Base-by-base conservation (phyloP, 768 basidiomycete species). In the Phanerochaete sordida region DNA sequence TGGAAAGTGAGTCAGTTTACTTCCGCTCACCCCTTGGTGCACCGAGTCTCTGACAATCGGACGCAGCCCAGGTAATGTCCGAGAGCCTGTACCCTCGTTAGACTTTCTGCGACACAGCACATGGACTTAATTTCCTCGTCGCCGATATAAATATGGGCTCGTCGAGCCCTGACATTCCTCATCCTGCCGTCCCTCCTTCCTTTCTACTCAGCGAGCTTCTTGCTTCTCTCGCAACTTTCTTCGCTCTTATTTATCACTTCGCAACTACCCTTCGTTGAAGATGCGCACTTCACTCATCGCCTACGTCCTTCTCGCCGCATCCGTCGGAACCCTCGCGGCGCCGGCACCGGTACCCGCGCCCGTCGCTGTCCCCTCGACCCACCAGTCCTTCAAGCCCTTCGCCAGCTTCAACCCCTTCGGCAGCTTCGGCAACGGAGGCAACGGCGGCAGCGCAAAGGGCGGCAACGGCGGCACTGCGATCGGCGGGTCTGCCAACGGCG, bases 1-100 rank as follows among this genome's bases (percentile, higher is more conserved):
- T 35, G 33, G 33, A 53, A 53, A 37, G 52, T 53, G 24, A 37
- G 30, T 53, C 52, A 31, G 27, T 53, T 53, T 53, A 30, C 52
- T 53, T 35, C 33, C 33, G 33, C 33, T 35, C 33, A 12, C 49
- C 49, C 23, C 28, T 28, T 50, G 33, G 33, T 35, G 6, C 49
- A 24, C 23, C 26, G 23, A 50, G 11, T 33, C 31, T 52, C 51
- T 35, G 27, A 52, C 27, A 52, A 27, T 33, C 21, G 27, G 27
- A 7, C 15, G 2, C 51, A 33, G 31, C 51, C 13, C 30, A 21
- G 24, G 31, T 52, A 33, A 33, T 33, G 51, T 35, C n/a, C 39
- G 19, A 19, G 4, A 11, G 39, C 39, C 8, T 16, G 39, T 43
- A 12, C 19, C 19, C n/a, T 9, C 39, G 39, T 4, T 43, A 43